Evolutionary conservation across 441 rosid genomes (phyloP).

Genomic region (Gossypium schwendimanii): DNA sequence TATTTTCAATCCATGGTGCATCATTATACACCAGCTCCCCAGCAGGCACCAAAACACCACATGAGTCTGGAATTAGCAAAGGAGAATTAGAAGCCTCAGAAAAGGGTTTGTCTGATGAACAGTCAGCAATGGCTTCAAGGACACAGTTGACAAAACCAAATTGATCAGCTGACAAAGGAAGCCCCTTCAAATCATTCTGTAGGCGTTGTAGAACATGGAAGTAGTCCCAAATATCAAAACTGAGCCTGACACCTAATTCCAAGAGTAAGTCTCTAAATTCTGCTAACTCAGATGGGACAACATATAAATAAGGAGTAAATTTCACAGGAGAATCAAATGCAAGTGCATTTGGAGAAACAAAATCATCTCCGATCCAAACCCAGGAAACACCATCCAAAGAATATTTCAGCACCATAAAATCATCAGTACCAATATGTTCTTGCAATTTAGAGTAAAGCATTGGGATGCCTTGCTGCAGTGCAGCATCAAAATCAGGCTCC

Average conservation of each 20-base stretch:
- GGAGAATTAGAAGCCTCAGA: conserved; percentile 47
- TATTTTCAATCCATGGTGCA: conserved; percentile 96
- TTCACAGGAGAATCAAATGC: conserved; percentile 99
- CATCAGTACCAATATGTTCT: conserved; percentile 58
- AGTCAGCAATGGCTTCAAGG: conserved; percentile 86
- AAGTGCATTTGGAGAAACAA: conserved; percentile 72
- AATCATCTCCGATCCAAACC: conserved; percentile 98
- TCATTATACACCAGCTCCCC: conserved; percentile 87
- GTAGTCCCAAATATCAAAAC: conserved; percentile 83
- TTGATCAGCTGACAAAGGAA: conserved; percentile 62
- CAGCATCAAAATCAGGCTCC: conserved; percentile 51
- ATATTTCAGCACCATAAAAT: conserved; percentile 53
- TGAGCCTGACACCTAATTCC: conserved; percentile 76
- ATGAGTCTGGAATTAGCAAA: conserved; percentile 70
- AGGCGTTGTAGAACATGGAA: conserved; percentile 62
- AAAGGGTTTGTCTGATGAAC: conserved; percentile 47
- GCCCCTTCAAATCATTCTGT: conserved; percentile 62
- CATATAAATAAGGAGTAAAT: conserved; percentile 89
- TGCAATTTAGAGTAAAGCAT: conserved; percentile 65
- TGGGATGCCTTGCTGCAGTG: conserved; percentile 62
- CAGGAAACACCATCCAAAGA: conserved; percentile 72
- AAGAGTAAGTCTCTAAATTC: conserved; percentile 76
- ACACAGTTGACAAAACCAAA: conserved; percentile 70
- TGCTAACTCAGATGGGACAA: conserved; percentile 92
- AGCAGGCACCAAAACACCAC: conserved; percentile 56